phyloP scores from a whole-genome alignment of 495 filamentous ascomycete genomes.

The Penicillium parvum region DNA sequence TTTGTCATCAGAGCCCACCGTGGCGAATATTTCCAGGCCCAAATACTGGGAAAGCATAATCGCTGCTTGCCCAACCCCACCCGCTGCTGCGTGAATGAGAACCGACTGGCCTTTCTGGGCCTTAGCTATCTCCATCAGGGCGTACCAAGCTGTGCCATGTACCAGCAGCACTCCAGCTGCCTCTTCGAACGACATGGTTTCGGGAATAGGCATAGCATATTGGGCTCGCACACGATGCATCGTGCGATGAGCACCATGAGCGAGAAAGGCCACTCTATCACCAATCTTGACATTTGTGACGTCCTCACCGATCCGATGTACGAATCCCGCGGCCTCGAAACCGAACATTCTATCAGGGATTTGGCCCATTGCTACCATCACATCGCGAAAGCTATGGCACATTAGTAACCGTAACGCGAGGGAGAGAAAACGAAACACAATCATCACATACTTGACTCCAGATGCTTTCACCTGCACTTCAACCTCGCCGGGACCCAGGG shows the following conservation, averaged over 20 bases:
- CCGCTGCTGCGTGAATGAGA: slow-evolving; percentile 48
- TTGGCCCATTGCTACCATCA: slow-evolving; percentile 34
- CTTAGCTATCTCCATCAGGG: background rate
- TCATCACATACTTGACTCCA: too few relatives aligned
- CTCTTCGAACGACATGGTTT: background rate
- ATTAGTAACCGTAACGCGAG: too few relatives aligned
- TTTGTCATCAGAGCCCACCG: slow-evolving; percentile 42
- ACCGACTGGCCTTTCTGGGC: slow-evolving; percentile 31
- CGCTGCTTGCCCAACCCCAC: slow-evolving; percentile 44
- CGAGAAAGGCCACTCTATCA: background rate
- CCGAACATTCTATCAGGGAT: background rate
- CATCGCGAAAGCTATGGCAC: slow-evolving; percentile 47
- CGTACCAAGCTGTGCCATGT: slow-evolving; percentile 1
- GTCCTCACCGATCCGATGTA: background rate
- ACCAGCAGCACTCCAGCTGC: slow-evolving; percentile 6
- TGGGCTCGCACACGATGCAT: background rate
- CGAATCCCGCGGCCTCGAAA: background rate
- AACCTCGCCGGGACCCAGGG: too few relatives aligned
- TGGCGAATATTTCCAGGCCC: slow-evolving; percentile 39
- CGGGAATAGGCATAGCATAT: background rate
- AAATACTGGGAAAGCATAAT: slow-evolving; percentile 37
- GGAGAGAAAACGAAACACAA: too few relatives aligned
- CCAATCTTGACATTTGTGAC: background rate
- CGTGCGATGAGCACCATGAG: background rate
- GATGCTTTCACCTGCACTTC: too few relatives aligned